Percentiles rank a stretch among this genome's conserved stretches.
Conservation (phyloP, 2,329 filamentous ascomycete genomes). For the Colletotrichum navitas region DNA sequence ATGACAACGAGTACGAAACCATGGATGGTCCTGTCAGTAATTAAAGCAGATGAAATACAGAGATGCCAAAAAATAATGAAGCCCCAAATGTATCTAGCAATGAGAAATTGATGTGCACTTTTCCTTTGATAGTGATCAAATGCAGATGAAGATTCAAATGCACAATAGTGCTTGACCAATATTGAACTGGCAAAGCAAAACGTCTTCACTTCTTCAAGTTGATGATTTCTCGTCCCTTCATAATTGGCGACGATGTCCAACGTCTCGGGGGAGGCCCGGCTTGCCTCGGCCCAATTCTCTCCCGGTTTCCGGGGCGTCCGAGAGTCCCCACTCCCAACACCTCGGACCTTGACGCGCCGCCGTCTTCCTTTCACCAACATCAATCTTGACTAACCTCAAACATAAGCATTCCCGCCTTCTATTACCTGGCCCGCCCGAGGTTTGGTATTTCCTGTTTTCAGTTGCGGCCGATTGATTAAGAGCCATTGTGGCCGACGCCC, state of each 20-base stretch:
- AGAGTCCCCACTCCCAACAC: not conserved
- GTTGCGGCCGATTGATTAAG: not conserved
- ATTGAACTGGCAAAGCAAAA: too few species aligned
- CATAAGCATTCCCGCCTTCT: not conserved
- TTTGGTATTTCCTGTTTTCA: too few species aligned
- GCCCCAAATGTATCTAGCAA: too few species aligned
- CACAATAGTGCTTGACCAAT: too few species aligned
- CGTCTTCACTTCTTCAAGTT: too few species aligned
- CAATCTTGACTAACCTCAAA: not conserved
- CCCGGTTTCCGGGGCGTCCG: slow-evolving; percentile 18
- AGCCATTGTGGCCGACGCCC: not conserved
- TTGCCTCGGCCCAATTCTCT: slow-evolving; percentile 30
- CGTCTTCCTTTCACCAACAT: not conserved
- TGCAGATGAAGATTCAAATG: too few species aligned
- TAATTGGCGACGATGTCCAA: too few species aligned
- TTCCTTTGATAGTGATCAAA: too few species aligned
- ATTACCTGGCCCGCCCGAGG: not conserved
- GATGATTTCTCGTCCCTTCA: too few species aligned
- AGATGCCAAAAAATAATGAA: too few species aligned
- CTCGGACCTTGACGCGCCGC: not conserved
- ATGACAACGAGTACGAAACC: not conserved
- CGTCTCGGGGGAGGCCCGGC: not conserved
- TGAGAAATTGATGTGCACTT: not conserved
- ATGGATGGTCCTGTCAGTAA: too few species aligned
- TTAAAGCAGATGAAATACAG: not conserved